Evolutionary conservation across 1,139 yeast species (phyloP).

Genomic region (Saccharomyces hybrid): DNA sequence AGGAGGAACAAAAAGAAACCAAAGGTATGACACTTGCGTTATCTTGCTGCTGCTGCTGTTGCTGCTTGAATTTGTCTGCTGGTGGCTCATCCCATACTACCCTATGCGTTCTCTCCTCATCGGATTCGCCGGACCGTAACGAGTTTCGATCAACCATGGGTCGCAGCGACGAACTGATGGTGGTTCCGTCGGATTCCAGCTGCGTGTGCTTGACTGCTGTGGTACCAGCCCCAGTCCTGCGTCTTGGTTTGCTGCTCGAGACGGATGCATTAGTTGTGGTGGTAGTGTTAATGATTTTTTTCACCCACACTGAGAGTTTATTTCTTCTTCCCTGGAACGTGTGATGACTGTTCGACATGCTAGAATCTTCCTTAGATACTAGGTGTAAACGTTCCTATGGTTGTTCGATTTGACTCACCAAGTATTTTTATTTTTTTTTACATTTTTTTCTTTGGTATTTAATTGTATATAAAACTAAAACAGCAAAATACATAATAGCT

Average conservation of each 20-base stretch:
- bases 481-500: slow-evolving; percentile 3
- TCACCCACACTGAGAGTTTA: slow-evolving; percentile 30
- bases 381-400: neutral
- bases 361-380: neutral
- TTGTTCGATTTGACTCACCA: neutral
- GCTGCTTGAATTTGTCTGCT: neutral
- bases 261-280: neutral
- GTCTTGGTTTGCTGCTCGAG: neutral
- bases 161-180: slow-evolving; percentile 14
- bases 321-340: slow-evolving; percentile 18
- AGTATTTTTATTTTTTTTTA: neutral
- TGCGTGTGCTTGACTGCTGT: neutral
- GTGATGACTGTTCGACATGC: neutral
- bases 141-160: slow-evolving; percentile 10
- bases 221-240: neutral
- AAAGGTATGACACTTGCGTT: slow-evolving; percentile 43
- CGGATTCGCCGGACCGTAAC: slow-evolving; percentile 1
- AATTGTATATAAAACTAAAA: neutral
- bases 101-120: neutral
- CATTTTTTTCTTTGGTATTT: neutral
- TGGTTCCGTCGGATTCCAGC: slow-evolving; percentile 3
- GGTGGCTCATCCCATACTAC: slow-evolving; percentile 4
- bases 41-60: slow-evolving; percentile 21
- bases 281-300: slow-evolving; percentile 17
- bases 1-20: slow-evolving; percentile 43